Evolutionary conservation across 805 yeast genomes (phyloP).

Genomic region (Metschnikowia matae): DNA sequence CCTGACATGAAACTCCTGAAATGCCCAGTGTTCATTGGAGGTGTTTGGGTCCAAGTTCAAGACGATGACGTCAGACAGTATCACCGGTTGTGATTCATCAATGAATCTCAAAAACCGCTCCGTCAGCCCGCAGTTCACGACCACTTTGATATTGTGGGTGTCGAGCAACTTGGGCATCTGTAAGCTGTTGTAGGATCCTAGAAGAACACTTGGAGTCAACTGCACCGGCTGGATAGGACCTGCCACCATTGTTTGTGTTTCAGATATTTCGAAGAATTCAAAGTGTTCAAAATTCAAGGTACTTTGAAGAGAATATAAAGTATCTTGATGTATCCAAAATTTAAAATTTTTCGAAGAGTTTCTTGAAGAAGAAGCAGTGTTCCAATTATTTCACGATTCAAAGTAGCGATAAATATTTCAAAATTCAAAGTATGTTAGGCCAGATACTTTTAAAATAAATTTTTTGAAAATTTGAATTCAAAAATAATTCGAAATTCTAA

Average conservation of each 20-base stretch:
- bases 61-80: conserved; percentile 36
- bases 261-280: neutral
- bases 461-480: too few species aligned
- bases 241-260: conserved; percentile 4
- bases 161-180: conserved; percentile 15
- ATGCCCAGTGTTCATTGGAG: conserved; percentile 19
- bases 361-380: too few species aligned
- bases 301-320: too few species aligned
- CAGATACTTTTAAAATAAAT: too few species aligned
- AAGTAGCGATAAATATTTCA: too few species aligned
- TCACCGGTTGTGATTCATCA: conserved; percentile 17
- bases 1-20: conserved; percentile 24
- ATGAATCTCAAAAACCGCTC: conserved; percentile 26
- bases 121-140: conserved; percentile 38
- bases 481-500: too few species aligned
- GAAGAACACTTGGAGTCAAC: conserved; percentile 15
- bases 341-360: too few species aligned
- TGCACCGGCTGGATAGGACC: conserved; percentile 3
- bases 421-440: too few species aligned
- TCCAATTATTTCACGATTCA: too few species aligned
- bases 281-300: neutral
- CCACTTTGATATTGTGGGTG: conserved; percentile 29
- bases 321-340: too few species aligned
- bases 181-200: conserved; percentile 11
- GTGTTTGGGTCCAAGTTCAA: conserved; percentile 34